A percentile compares a stretch with the other conserved stretches of the same genome.
Conservation (phyloP, 164 flowering plant species). For the Stephania yunnanensis region DNA sequence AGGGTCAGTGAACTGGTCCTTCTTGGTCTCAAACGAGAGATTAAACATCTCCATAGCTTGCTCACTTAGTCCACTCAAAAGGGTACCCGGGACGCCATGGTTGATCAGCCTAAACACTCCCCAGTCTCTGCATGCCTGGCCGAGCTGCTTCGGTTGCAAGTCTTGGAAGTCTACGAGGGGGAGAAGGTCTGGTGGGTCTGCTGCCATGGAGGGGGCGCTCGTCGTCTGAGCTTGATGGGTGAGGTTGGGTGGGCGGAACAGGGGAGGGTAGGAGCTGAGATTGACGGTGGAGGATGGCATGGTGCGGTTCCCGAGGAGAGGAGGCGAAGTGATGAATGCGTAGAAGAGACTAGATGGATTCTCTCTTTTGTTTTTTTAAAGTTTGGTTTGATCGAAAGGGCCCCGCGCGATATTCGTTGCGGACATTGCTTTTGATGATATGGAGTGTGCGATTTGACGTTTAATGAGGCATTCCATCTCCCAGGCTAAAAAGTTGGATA, state of each 20-base stretch:
- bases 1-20: conserved; percentile 21
- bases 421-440: too few species aligned
- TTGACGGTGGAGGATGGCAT: conserved; percentile 5
- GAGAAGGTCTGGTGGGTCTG: conserved; percentile 15
- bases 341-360: background rate
- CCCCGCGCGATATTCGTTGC: too few species aligned
- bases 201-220: background rate
- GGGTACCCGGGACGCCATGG: conserved; percentile 52
- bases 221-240: background rate
- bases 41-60: conserved; percentile 31
- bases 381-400: too few species aligned
- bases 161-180: conserved; percentile 46
- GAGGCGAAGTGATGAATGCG: too few species aligned
- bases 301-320: background rate
- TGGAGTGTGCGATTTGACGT: too few species aligned
- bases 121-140: conserved; percentile 49
- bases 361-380: too few species aligned
- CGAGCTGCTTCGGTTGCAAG: conserved; percentile 21
- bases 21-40: conserved; percentile 50
- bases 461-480: too few species aligned
- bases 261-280: conserved; percentile 16
- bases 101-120: conserved; percentile 61
- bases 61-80: conserved; percentile 30
- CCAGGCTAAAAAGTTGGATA: too few species aligned
- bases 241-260: conserved; percentile 10